Conservation (phyloP, 1,284 basidiomycete species). For the Xerocomus cyaneibrunnescens region DNA sequence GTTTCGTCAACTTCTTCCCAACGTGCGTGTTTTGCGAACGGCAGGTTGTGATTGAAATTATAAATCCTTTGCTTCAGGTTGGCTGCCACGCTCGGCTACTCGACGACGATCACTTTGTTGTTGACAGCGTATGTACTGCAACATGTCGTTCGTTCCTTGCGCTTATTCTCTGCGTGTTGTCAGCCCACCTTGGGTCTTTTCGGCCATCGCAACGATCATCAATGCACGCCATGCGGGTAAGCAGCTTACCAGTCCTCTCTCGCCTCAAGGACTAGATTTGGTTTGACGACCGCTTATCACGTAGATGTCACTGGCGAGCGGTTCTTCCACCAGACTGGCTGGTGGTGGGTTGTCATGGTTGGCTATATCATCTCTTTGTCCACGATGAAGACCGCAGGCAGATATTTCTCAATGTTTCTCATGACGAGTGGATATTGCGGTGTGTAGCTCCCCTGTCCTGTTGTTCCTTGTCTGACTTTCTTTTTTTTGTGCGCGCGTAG, state of each 20-base stretch:
- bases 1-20: conserved; percentile 77
- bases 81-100: conserved; percentile 63
- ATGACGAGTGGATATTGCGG: conserved; percentile 61
- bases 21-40: conserved; percentile 45
- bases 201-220: not conserved
- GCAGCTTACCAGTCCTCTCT: not conserved
- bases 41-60: not conserved
- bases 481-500: conserved; percentile 32
- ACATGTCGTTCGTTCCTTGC: not conserved
- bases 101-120: not conserved
- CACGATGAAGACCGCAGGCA: conserved; percentile 51
- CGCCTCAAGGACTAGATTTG: not conserved
- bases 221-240: not conserved
- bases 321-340: too few species aligned
- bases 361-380: too few species aligned
- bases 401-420: conserved; percentile 65
- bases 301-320: not conserved
- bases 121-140: not conserved
- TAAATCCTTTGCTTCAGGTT: conserved; percentile 40
- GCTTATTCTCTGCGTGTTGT: not conserved
- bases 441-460: conserved; percentile 15
- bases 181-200: not conserved
- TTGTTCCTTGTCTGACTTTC: not conserved
- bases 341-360: conserved; percentile 66
- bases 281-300: not conserved